These are phyloP conservation scores for Lecanicillium sp. DNA, from an alignment of 2,329 filamentous ascomycete genomes.

Conservation along the genomic window DNA sequence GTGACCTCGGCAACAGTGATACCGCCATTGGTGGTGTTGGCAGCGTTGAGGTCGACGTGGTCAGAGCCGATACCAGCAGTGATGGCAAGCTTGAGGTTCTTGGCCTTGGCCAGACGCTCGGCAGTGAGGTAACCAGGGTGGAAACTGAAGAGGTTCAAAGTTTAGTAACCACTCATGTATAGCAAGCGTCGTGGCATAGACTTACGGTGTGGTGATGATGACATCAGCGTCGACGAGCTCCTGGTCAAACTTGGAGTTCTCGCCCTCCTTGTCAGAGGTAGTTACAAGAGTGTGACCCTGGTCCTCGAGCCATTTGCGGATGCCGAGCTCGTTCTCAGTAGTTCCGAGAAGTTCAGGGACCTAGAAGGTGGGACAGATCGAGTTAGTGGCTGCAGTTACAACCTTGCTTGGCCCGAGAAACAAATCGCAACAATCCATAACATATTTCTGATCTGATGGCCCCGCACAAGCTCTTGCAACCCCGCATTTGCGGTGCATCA, in stretches of 20 bases:
- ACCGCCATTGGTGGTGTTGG: constrained; percentile 97
- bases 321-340: constrained; percentile 95
- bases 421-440: not conserved
- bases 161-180: not conserved
- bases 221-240: constrained; percentile 95
- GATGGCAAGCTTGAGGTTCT: constrained; percentile 96
- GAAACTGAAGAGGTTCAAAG: constrained; percentile 51
- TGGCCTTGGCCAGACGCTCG: constrained; percentile 92
- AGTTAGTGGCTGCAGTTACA: not conserved
- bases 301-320: constrained; percentile 96
- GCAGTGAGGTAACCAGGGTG: constrained; percentile 96
- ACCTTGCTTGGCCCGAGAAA: no score
- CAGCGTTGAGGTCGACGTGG: constrained; percentile 93
- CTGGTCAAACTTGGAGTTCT: constrained; percentile 87
- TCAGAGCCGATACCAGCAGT: constrained; percentile 98
- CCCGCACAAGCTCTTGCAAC: not conserved
- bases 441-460: not conserved
- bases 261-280: constrained; percentile 94
- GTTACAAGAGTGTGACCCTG: constrained; percentile 95
- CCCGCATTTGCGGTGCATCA: not conserved
- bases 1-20: constrained; percentile 97
- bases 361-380: constrained; percentile 25
- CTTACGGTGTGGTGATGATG: constrained; percentile 96
- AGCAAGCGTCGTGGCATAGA: constrained; percentile 1
- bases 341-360: constrained; percentile 82